A percentile compares a stretch with the other conserved stretches of the same genome.
Evolutionary conservation across 108 stramenopile genomes (phyloP).

Genomic region (Pseudonitzschia multiseries): DNA sequence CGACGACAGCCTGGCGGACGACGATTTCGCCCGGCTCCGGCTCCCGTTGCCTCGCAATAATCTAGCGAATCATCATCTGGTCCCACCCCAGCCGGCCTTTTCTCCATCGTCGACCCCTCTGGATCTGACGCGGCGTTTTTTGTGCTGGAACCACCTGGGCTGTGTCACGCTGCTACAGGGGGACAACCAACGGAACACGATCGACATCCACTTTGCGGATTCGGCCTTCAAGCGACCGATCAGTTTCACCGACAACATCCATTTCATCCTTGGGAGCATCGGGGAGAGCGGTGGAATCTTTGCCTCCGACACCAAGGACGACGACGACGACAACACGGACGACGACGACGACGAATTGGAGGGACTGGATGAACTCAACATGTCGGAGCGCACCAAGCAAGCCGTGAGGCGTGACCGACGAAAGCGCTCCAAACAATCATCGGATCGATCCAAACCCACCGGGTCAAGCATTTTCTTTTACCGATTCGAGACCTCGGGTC

Average conservation of each 20-base stretch:
- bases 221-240: conserved; percentile 59
- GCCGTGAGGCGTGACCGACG: conserved; percentile 45
- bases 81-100: conserved; percentile 69
- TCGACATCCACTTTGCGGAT: conserved; percentile 77
- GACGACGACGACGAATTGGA: conserved; percentile 43
- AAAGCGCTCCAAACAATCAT: conserved; percentile 39
- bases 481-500: conserved; percentile 60
- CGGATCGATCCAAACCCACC: conserved; percentile 34
- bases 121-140: conserved; percentile 63
- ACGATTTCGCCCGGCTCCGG: background rate
- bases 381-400: conserved; percentile 53
- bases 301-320: conserved; percentile 68
- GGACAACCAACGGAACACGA: conserved; percentile 48
- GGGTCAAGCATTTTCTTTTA: conserved; percentile 81
- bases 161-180: conserved; percentile 56
- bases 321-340: conserved; percentile 55
- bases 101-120: conserved; percentile 76
- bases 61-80: too few relatives aligned
- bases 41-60: too few relatives aligned
- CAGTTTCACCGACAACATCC: conserved; percentile 70
- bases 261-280: conserved; percentile 77
- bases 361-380: conserved; percentile 40
- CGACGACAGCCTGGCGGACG: conserved; percentile 2
- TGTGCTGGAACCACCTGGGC: conserved; percentile 88
- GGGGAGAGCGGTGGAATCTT: conserved; percentile 83